Base-by-base conservation (phyloP, 31 red algal species). In the Endocladia muricata region DNA sequence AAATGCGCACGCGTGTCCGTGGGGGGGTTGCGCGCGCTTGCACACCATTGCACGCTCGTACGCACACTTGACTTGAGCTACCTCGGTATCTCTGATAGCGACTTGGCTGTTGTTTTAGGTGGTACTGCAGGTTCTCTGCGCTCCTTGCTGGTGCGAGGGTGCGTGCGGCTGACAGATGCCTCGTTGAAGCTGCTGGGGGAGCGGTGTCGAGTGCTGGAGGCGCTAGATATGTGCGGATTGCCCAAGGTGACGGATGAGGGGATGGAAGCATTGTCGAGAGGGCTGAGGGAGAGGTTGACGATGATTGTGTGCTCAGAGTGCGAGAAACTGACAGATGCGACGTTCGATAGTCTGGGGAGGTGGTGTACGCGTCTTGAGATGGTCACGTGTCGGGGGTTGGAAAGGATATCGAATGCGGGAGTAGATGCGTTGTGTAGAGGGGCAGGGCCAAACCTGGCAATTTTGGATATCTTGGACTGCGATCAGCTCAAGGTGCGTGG, bases 391-490 rank as follows among this genome's bases (percentile, higher is more conserved):
- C 76, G 76, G 31, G 32, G 57, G 59, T 38, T 79, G 40, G 43
- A 41, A 32, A 35, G 17, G 25, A 68, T 79, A 13, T 55, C 76
- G 4, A 79, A 79, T 55, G 61, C 52, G 41, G 76, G 76, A 3
- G 59, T 79, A 62, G 76, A 79, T 41, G 76, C 76, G 21, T 35
- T 79, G 60, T 79, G 76, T 30, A 38, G 76, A n/a, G 76, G 76
- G 17, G 76, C 44, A 29, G 38, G 76, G 40, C 40, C 40, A 3
- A 79, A 68, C 29, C 21, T 79, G 43, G 37, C 61, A 4, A 68
- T 66, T 11, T 33, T 79, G 76, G 76, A 79, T 61, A 61, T 79
- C 25, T 41, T 79, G 76, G 57, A 79, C 31, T 79, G 76, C 41
- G 76, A 68, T 60, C 76, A 79, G 61, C 42, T 79, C 30, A 68